Evolutionary conservation across 2,329 filamentous ascomycete species (phyloP).

Genomic region (Nectriaceae sp.): DNA sequence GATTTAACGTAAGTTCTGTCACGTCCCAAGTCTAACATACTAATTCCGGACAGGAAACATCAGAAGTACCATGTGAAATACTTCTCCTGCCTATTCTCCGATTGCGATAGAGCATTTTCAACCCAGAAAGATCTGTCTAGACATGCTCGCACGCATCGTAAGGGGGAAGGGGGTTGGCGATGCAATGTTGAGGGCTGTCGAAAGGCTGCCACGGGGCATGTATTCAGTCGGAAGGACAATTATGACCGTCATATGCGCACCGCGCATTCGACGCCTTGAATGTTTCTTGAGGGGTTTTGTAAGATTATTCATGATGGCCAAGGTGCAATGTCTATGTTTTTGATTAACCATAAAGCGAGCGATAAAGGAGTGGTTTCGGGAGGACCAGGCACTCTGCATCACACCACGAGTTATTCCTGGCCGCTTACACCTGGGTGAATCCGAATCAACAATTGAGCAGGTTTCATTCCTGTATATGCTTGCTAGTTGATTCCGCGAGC

Average conservation of each 20-base stretch:
- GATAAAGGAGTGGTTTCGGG: no score
- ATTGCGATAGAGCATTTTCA: conserved; percentile 28
- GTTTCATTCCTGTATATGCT: no score
- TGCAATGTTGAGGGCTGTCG: conserved; percentile 29
- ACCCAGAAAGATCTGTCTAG: conserved; percentile 29
- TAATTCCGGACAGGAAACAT: conserved; percentile 24
- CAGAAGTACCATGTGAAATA: conserved; percentile 32
- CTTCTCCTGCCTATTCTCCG: conserved; percentile 27
- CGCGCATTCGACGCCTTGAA: conserved; percentile 13
- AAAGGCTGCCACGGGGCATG: conserved; percentile 28
- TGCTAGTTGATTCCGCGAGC: no score
- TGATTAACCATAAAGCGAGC: no score
- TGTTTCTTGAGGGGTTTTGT: neutral
- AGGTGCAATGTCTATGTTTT: no score
- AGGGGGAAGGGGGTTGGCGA: conserved; percentile 26
- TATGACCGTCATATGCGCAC: conserved; percentile 31
- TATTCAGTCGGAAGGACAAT: conserved; percentile 31
- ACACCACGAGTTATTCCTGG: no score
- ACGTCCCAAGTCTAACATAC: neutral
- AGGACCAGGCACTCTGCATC: no score
- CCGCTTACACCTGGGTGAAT: no score
- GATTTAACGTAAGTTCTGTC: conserved; percentile 25
- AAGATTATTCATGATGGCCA: no score
- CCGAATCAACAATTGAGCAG: no score
- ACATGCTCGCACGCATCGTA: conserved; percentile 27